Evolutionary conservation across 208 protist species (phyloP), one percentile per base, ranked within the genome.

Genomic region (Balamuthia mandrillaris): DNA sequence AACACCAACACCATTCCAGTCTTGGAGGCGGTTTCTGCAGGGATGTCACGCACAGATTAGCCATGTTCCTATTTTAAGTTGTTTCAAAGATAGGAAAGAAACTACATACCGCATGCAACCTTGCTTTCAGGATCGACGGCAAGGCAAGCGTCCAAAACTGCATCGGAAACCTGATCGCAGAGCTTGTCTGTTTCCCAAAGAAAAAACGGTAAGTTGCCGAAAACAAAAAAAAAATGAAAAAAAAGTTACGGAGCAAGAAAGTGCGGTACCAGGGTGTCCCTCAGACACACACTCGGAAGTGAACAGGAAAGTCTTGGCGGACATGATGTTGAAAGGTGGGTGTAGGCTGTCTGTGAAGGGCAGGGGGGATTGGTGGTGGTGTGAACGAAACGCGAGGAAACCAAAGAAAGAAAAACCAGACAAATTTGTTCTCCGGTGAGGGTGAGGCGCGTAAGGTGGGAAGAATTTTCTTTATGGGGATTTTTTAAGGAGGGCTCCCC

Each of bases 151-250:
- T 99, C 98, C 47, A 99, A 93, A 52, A 99, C 93, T 51, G 98
- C 94, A 92, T 99, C 99, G 18, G 98, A 99, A 21, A 99, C 94
- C 94, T 99, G 97, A 92, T 99, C 98, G 90, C 97, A 98, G n/a
- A 99, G 92, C 92, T 99, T 99, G 90, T 99, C 98, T 86, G 86
- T 10, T 49, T 60, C 7, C 75, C 24, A 74, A 29, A 61, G 3
- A n/a, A 84, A 31, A 87, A 87, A 63, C 0, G 31, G 1, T 14
- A 3, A 18, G 35, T 63, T 47, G 47, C 33, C 27, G 42, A 2
- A 31, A 12, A n/a, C 21, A 31, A 16, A 24, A 82, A 66, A 21
- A 82, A 24, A 68, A 37, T 82, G 39, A 41, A 6, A 63, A 12
- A 1, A 29, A 33, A 27, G 29, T 29, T 45, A 1, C 45, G 1